Evolutionary conservation across 2,329 filamentous ascomycete species (phyloP).

Genomic region (Colletotrichum cuscutae): DNA sequence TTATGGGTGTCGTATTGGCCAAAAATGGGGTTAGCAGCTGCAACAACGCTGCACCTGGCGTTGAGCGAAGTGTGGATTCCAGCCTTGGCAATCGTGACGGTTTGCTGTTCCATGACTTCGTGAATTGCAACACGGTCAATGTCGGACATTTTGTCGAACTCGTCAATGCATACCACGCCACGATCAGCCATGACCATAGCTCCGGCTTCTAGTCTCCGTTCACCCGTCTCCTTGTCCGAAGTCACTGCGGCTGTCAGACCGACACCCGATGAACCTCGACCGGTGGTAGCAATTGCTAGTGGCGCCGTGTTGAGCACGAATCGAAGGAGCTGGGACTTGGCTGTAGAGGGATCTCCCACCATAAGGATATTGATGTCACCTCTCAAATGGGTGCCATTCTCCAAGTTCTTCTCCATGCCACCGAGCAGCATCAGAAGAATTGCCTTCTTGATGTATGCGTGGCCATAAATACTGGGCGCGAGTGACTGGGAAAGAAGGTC

Average conservation of each 20-base stretch:
- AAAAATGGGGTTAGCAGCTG: slow-evolving; percentile 96
- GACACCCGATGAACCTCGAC: slow-evolving; percentile 95
- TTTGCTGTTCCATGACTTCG: slow-evolving; percentile 99
- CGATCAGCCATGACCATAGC: slow-evolving; percentile 98
- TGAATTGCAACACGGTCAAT: slow-evolving; percentile 98
- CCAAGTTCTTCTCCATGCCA: slow-evolving; percentile 97
- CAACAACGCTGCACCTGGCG: slow-evolving; percentile 94
- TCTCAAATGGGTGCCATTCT: slow-evolving; percentile 96
- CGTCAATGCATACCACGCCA: slow-evolving; percentile 98
- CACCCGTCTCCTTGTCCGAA: slow-evolving; percentile 95
- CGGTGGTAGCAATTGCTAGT: slow-evolving; percentile 95
- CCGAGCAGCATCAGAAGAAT: slow-evolving; percentile 95
- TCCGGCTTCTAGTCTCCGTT: slow-evolving; percentile 93
- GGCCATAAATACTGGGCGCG: slow-evolving; percentile 95
- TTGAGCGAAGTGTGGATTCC: slow-evolving; percentile 98
- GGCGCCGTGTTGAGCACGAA: slow-evolving; percentile 98
- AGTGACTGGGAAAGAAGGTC: slow-evolving; percentile 93
- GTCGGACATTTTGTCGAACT: slow-evolving; percentile 99
- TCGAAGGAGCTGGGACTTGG: slow-evolving; percentile 96
- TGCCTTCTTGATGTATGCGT: slow-evolving; percentile 97
- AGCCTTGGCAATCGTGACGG: slow-evolving; percentile 97
- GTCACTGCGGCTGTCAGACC: slow-evolving; percentile 98
- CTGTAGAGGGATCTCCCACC: slow-evolving; percentile 98
- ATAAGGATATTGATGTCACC: slow-evolving; percentile 99
- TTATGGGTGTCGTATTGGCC: slow-evolving; percentile 99